These are phyloP conservation scores for Aquilaria sinensis DNA, from an alignment of 345 rosid genomes.

Conservation along the genomic window DNA sequence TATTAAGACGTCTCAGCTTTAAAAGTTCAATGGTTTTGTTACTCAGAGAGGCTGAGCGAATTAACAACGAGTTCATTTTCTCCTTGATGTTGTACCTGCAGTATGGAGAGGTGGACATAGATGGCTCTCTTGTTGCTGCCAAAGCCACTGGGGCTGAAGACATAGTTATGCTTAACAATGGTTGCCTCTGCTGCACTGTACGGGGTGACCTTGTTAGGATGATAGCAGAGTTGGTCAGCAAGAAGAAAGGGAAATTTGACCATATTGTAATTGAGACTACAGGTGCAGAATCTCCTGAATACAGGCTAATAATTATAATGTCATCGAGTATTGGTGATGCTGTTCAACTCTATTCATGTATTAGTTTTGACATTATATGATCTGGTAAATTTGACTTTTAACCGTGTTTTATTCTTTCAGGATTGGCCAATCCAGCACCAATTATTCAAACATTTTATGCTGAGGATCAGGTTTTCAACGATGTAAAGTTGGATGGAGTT, in stretches of 20 bases:
- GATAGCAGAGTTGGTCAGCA: slow-evolving; percentile 73
- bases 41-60: neutral
- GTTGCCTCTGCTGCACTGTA: slow-evolving; percentile 96
- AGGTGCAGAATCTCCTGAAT: slow-evolving; percentile 29
- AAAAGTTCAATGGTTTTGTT: too few relatives aligned
- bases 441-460: slow-evolving; percentile 97
- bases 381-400: neutral
- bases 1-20: neutral
- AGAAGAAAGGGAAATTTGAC: slow-evolving; percentile 80
- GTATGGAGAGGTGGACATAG: slow-evolving; percentile 96
- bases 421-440: slow-evolving; percentile 97
- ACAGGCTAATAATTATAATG: neutral
- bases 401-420: slow-evolving; percentile 26
- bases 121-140: slow-evolving; percentile 92
- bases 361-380: too few relatives aligned
- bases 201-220: slow-evolving; percentile 98
- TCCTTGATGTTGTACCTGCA: slow-evolving; percentile 23
- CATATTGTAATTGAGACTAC: slow-evolving; percentile 95
- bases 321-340: neutral
- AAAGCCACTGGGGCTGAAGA: slow-evolving; percentile 85
- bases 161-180: slow-evolving; percentile 91
- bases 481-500: slow-evolving; percentile 92
- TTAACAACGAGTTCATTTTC: neutral
- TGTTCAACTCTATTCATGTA: too few relatives aligned
- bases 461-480: slow-evolving; percentile 71